Base-by-base conservation (phyloP, 495 filamentous ascomycete species). In the Tuber magnatum region DNA sequence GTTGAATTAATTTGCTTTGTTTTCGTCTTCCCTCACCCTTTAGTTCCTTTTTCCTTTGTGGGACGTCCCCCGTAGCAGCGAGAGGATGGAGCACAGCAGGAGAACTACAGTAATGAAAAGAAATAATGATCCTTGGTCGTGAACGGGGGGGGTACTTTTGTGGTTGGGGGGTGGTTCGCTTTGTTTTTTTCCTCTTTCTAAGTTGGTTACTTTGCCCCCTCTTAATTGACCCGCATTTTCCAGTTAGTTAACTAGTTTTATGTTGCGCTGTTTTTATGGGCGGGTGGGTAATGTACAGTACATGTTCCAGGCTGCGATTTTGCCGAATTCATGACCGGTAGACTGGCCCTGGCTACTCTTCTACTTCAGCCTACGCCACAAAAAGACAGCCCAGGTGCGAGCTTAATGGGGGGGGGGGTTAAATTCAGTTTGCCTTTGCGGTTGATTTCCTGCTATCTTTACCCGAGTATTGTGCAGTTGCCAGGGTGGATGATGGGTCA, bases 1-100 rank as follows among this genome's bases (percentile, higher is more conserved):
- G 78, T 46, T 75, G 14, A 72, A 79, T 65, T 65, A 65, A 14
- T 14, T 65, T 35, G 56, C 56, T 76, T 35, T 76, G 68, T 43
- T n/a, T n/a, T 78, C 71, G 72, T 32, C 6, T 32, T 70, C 71
- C n/a, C 73, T 32, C n/a, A 46, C 43, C 42, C 22, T 35, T 43
- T 7, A 4, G 39, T 68, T 2, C 12, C 41, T 38, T 51, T 75
- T 68, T 65, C 38, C 39, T 73, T 28, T 69, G 42, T 70, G 46
- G 28, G 22, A 10, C 8, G 39, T 41, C n/a, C 43, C 43, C 2
- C 76, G 16, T 41, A n/a, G 28, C 39, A 46, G 43, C 40, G 69
- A 71, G 40, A 42, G 61, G 56, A 69, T n/a, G 35, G 56, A 28
- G 51, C 51, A 61, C 24, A 28, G 51, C 51, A 14, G 24, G 48